Conservation (phyloP, 306 rosid genomes). For the Benincasa hispida region DNA sequence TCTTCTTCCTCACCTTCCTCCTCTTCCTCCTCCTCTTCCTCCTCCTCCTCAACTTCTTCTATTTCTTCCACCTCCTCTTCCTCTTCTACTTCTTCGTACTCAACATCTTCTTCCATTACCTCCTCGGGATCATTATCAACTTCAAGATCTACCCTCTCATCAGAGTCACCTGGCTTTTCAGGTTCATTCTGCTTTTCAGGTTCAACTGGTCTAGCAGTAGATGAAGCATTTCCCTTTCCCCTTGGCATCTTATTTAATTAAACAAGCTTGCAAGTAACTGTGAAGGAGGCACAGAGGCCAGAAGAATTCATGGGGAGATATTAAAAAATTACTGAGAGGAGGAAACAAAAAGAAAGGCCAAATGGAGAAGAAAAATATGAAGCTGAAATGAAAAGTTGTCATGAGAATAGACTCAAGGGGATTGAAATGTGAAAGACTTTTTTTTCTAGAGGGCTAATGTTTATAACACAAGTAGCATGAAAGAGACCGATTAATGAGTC, state of each 20-base stretch:
- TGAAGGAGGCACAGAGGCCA: conserved; percentile 97
- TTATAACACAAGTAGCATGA: conserved; percentile 36
- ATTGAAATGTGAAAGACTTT: conserved; percentile 28
- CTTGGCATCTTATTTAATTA: conserved; percentile 74
- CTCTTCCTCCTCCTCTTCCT: conserved; percentile 37
- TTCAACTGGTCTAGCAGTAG: conserved; percentile 44
- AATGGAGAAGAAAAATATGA: conserved; percentile 48
- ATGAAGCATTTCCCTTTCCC: conserved; percentile 51
- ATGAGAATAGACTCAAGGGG: conserved; percentile 43
- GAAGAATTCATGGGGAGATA: conserved; percentile 94
- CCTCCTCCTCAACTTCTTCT: conserved; percentile 46
- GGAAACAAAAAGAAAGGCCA: conserved; percentile 62
- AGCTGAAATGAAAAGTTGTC: conserved; percentile 39
- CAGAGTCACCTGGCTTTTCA: conserved; percentile 60
- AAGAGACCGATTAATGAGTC: conserved; percentile 31
- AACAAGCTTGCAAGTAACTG: conserved; percentile 84
- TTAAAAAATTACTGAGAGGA: conserved; percentile 71
- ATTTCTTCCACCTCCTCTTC: conserved; percentile 70
- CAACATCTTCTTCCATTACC: conserved; percentile 68
- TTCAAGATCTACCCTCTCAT: conserved; percentile 64
- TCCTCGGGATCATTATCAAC: conserved; percentile 70
- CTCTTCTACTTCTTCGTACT: conserved; percentile 84
- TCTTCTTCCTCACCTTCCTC: conserved; percentile 27
- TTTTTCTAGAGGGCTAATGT: conserved; percentile 34
- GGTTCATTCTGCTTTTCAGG: conserved; percentile 21